A percentile compares a stretch with the other conserved stretches of the same genome.
phyloP scores from a whole-genome alignment of 1,139 yeast species.

The Diutina ranongensis region DNA sequence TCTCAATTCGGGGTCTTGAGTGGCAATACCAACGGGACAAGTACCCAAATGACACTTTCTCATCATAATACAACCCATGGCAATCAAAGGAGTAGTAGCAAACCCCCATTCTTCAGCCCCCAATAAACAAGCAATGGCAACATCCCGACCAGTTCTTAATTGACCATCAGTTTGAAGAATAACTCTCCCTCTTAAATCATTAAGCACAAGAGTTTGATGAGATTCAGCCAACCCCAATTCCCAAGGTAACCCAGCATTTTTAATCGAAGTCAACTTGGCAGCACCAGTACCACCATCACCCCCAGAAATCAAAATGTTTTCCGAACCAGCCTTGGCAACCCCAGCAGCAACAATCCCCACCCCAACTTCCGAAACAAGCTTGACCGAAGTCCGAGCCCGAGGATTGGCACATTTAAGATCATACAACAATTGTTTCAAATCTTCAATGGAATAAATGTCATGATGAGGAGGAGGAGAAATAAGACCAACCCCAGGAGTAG shows the following conservation, averaged over 20 bases:
- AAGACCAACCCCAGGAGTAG: conserved; percentile 93
- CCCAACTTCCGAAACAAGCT: conserved; percentile 95
- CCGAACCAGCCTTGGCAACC: conserved; percentile 98
- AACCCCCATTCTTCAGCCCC: conserved; percentile 99
- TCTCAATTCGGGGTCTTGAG: conserved; percentile 93
- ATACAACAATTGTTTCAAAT: conserved; percentile 90
- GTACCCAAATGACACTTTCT: conserved; percentile 87
- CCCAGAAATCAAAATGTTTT: conserved; percentile 88
- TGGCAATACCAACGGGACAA: conserved; percentile 98
- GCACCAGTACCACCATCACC: conserved; percentile 99
- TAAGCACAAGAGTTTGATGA: conserved; percentile 91
- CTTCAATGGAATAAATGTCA: conserved; percentile 96
- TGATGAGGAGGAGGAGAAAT: conserved; percentile 99
- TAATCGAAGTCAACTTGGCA: conserved; percentile 93
- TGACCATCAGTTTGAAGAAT: conserved; percentile 97
- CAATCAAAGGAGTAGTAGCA: conserved; percentile 94
- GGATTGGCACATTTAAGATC: conserved; percentile 97
- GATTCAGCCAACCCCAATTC: conserved; percentile 97
- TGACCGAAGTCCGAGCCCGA: conserved; percentile 91
- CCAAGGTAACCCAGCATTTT: conserved; percentile 98
- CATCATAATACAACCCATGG: conserved; percentile 96
- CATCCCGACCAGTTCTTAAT: conserved; percentile 89
- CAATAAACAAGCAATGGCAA: conserved; percentile 87
- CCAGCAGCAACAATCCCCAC: conserved; percentile 99
- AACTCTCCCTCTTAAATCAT: conserved; percentile 92